These are phyloP conservation scores for Chaetomium cochliodes DNA, from an alignment of 495 filamentous ascomycete species.

Conservation along the genomic window DNA sequence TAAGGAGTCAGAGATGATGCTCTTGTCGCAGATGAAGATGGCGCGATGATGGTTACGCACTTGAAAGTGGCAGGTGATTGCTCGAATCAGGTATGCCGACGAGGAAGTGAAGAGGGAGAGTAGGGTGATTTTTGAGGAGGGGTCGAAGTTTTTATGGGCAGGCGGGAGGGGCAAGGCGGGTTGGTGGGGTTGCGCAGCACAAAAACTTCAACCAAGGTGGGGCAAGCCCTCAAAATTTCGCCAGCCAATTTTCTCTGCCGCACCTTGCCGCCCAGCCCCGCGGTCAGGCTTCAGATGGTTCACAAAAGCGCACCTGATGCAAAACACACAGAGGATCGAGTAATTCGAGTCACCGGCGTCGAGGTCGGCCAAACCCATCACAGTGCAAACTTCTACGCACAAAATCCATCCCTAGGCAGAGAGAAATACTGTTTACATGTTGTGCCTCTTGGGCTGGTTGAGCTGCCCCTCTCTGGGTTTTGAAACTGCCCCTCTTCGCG, in stretches of 20 bases:
- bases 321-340: too few species aligned
- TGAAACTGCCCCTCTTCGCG: constrained; percentile 21
- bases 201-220: constrained; percentile 32
- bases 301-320: too few species aligned
- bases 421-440: not conserved
- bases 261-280: constrained; percentile 29
- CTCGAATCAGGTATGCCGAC: constrained; percentile 43
- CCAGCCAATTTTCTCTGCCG: constrained; percentile 23
- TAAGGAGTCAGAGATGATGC: constrained; percentile 20
- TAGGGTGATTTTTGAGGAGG: constrained; percentile 28
- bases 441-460: not conserved
- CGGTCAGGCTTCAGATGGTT: constrained; percentile 21
- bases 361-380: too few species aligned
- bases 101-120: constrained; percentile 35
- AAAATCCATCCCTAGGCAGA: too few species aligned
- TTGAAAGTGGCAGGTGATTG: constrained; percentile 39
- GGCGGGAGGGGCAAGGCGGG: constrained; percentile 30
- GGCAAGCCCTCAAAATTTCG: constrained; percentile 31
- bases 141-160: constrained; percentile 36
- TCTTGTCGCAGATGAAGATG: constrained; percentile 2
- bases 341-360: too few species aligned
- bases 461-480: constrained; percentile 4
- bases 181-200: constrained; percentile 30
- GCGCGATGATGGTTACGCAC: constrained; percentile 22
- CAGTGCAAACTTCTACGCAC: too few species aligned